Conservation (phyloP, 768 basidiomycete genomes). For the Collybiopsis luxurians region DNA sequence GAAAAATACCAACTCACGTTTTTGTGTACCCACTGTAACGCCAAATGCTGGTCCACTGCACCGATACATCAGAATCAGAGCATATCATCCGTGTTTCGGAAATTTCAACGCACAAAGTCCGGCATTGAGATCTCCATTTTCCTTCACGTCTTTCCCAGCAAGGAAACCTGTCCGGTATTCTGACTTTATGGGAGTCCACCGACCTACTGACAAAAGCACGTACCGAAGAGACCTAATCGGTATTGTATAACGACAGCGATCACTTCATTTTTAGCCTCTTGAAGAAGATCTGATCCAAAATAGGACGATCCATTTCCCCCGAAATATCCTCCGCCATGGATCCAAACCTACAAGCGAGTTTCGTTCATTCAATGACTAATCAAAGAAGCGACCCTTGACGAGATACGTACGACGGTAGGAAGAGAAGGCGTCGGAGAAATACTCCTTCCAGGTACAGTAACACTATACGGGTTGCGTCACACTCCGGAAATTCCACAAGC, state of each 20-base stretch:
- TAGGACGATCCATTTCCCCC: constrained; percentile 24
- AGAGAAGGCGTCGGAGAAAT: constrained; percentile 11
- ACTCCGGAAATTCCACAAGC: background rate
- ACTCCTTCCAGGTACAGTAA: constrained; percentile 6
- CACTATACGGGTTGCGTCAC: background rate
- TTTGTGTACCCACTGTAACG: constrained; percentile 39
- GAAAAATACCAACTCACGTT: constrained; percentile 31
- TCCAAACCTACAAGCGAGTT: too few relatives aligned
- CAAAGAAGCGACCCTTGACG: too few relatives aligned
- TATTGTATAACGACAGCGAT: constrained; percentile 41
- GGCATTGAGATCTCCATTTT: constrained; percentile 42
- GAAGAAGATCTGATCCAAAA: constrained; percentile 34
- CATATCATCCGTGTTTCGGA: background rate
- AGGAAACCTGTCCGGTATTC: too few relatives aligned
- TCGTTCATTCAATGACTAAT: too few relatives aligned
- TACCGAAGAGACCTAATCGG: constrained; percentile 35
- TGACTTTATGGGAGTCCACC: too few relatives aligned
- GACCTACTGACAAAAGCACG: background rate
- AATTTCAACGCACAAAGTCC: constrained; percentile 39
- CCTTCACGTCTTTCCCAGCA: constrained; percentile 38
- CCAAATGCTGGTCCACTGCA: constrained; percentile 43
- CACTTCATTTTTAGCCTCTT: constrained; percentile 29
- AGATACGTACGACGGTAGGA: constrained; percentile 38
- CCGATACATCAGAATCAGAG: background rate
- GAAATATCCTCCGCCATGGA: constrained; percentile 33